Evolutionary conservation across 345 rosid species (phyloP).

Genomic region (Leavenworthia alabamica): DNA sequence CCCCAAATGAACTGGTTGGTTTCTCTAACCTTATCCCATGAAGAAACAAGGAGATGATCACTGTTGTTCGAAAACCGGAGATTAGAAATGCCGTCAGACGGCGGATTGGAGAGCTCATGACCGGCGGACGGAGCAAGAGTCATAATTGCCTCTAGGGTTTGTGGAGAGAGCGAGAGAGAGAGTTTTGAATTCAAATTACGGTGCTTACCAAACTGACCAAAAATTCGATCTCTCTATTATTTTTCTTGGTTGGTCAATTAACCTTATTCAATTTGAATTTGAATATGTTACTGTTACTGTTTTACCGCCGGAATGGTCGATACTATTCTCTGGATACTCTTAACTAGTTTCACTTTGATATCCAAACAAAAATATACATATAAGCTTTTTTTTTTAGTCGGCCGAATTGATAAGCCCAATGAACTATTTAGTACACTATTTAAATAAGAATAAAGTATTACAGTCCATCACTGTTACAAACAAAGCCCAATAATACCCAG

Average conservation of each 20-base stretch:
- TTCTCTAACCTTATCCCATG: conserved; percentile 87
- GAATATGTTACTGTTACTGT: background rate
- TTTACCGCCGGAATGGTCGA: background rate
- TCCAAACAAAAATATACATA: background rate
- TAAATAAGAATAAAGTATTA: too few relatives aligned
- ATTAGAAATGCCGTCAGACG: conserved; percentile 90
- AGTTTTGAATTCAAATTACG: conserved; percentile 12
- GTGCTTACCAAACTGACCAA: background rate
- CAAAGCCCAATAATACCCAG: too few relatives aligned
- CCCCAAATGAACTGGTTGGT: background rate
- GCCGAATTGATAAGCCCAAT: too few relatives aligned
- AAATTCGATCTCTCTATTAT: background rate
- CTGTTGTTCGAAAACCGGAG: conserved; percentile 93
- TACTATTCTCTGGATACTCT: background rate
- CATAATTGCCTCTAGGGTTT: conserved; percentile 26
- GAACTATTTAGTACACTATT: too few relatives aligned
- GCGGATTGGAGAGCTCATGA: conserved; percentile 79
- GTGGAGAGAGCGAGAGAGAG: background rate
- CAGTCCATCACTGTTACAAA: too few relatives aligned
- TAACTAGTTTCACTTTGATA: background rate
- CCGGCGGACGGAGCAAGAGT: conserved; percentile 58
- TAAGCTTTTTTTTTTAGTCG: too few relatives aligned
- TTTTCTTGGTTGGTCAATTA: background rate
- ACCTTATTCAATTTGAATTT: background rate
- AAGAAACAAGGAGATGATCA: conserved; percentile 94